These are phyloP conservation scores for Candida nemodendra DNA, from an alignment of 805 yeast genomes.

Conservation along the genomic window DNA sequence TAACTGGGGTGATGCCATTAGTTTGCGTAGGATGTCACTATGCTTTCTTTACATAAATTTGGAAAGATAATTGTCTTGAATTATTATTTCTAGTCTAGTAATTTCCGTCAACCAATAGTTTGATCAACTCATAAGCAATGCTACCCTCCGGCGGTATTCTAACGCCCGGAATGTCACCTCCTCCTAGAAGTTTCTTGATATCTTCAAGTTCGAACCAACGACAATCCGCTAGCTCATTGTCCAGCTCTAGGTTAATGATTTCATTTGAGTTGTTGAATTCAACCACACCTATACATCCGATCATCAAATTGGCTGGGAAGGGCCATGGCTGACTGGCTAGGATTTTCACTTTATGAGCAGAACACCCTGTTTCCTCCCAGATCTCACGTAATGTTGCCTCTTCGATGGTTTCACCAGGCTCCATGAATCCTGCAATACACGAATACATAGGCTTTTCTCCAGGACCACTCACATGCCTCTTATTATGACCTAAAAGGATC, in stretches of 20 bases:
- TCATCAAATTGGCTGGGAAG: constrained; percentile 88
- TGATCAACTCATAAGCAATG: constrained; percentile 45
- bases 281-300: constrained; percentile 85
- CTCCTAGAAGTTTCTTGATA: constrained; percentile 33
- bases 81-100: too few species aligned
- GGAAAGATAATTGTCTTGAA: too few species aligned
- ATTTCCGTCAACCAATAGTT: constrained; percentile 27
- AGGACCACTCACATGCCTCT: constrained; percentile 47
- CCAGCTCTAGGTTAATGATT: constrained; percentile 69
- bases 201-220: constrained; percentile 71
- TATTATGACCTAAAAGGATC: constrained; percentile 69
- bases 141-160: constrained; percentile 43
- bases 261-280: constrained; percentile 67
- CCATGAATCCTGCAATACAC: constrained; percentile 94
- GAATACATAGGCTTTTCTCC: constrained; percentile 56
- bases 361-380: constrained; percentile 94
- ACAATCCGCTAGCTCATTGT: constrained; percentile 83
- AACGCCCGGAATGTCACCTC: constrained; percentile 28
- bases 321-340: constrained; percentile 96
- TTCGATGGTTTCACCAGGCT: constrained; percentile 91
- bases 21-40: too few species aligned
- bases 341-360: constrained; percentile 54
- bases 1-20: too few species aligned
- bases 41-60: too few species aligned
- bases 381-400: constrained; percentile 84